Evolutionary conservation across 257 asterid genomes (phyloP).

Genomic region (Penstemon davidsonii): DNA sequence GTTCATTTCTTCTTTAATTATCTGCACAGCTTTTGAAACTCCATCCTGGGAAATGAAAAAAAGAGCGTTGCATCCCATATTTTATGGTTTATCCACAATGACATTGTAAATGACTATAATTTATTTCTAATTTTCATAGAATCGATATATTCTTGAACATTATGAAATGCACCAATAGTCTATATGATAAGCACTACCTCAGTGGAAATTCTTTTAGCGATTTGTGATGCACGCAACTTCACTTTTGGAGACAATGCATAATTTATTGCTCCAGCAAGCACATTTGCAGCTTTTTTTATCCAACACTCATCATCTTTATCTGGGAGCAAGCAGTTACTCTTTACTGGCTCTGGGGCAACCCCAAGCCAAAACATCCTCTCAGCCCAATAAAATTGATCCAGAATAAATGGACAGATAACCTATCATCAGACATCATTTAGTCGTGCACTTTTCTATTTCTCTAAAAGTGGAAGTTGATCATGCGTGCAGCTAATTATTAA

Average conservation of each 20-base stretch:
- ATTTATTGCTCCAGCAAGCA: slow-evolving; percentile 51
- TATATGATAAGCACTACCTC: slow-evolving; percentile 55
- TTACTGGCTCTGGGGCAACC: slow-evolving; percentile 81
- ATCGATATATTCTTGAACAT: no score
- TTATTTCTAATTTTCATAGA: neutral
- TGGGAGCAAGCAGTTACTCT: slow-evolving; percentile 52
- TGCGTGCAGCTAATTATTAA: slow-evolving; percentile 1
- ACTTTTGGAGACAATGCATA: slow-evolving; percentile 52
- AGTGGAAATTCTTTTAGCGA: slow-evolving; percentile 52
- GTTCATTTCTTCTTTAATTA: slow-evolving; percentile 57
- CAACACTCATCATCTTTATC: slow-evolving; percentile 50
- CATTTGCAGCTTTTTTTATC: slow-evolving; percentile 54
- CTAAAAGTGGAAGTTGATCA: slow-evolving; percentile 13
- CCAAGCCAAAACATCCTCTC: slow-evolving; percentile 99
- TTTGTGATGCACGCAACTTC: slow-evolving; percentile 55
- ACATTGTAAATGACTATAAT: neutral
- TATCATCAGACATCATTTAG: slow-evolving; percentile 33
- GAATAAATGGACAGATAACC: slow-evolving; percentile 84
- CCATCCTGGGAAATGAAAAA: slow-evolving; percentile 63
- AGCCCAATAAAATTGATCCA: slow-evolving; percentile 97
- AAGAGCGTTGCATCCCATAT: slow-evolving; percentile 9
- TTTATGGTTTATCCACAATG: neutral
- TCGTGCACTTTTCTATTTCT: neutral
- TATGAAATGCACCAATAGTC: neutral
- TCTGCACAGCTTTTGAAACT: slow-evolving; percentile 62